Conservation (phyloP, 208 protist species). For the Lotmaria passim region DNA sequence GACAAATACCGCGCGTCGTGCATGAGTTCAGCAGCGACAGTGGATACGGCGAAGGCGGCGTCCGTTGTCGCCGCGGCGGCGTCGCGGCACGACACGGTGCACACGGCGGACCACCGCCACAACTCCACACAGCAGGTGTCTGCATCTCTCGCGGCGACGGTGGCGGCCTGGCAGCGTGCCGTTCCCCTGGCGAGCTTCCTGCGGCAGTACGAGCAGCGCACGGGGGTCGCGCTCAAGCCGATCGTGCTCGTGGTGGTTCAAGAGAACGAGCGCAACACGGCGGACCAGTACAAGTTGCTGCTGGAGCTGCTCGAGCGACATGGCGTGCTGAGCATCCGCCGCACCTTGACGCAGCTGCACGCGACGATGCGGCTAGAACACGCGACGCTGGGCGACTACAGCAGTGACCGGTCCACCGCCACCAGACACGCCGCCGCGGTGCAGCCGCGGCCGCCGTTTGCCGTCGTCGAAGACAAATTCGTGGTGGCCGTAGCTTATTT, state of each 20-base stretch:
- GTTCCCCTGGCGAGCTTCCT: slow-evolving; percentile 33
- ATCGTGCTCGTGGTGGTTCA: slow-evolving; percentile 94
- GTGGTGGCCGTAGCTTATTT: slow-evolving; percentile 92
- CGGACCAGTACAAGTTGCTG: slow-evolving; percentile 92
- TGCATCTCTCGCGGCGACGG: slow-evolving; percentile 47
- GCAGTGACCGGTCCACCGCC: slow-evolving; percentile 2
- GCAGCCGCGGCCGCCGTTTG: slow-evolving; percentile 50
- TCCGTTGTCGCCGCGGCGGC: not conserved
- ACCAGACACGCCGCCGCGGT: not conserved
- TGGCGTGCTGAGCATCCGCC: slow-evolving; percentile 78
- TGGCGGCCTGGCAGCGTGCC: slow-evolving; percentile 40
- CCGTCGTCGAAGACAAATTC: slow-evolving; percentile 64
- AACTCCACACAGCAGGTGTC: slow-evolving; percentile 49
- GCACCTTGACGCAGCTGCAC: slow-evolving; percentile 84
- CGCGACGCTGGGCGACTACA: slow-evolving; percentile 1
- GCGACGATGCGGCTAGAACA: slow-evolving; percentile 51
- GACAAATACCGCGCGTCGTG: slow-evolving; percentile 34
- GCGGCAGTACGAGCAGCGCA: slow-evolving; percentile 23
- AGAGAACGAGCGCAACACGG: slow-evolving; percentile 92
- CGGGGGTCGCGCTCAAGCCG: slow-evolving; percentile 27
- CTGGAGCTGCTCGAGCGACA: slow-evolving; percentile 78
- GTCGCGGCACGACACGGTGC: not conserved
- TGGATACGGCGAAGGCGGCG: not conserved
- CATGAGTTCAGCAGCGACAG: slow-evolving; percentile 2
- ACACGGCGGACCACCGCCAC: slow-evolving; percentile 40